Evolutionary conservation across 345 rosid genomes (phyloP), one percentile per base, ranked within the genome.

Genomic region (Salix arbutifolia): DNA sequence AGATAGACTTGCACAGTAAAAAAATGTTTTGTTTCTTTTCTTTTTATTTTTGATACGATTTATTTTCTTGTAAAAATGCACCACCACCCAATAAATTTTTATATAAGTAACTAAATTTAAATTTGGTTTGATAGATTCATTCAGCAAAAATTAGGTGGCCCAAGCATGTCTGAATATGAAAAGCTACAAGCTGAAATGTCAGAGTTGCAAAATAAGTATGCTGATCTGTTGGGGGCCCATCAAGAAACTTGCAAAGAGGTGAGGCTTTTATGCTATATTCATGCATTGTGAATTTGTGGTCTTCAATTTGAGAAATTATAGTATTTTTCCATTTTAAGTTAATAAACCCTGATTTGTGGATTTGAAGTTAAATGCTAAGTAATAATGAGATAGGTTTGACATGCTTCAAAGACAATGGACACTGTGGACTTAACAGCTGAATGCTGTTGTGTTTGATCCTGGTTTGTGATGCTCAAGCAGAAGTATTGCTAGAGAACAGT

Each of bases 71-170:
- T n/a, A n/a, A n/a, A n/a, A n/a, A n/a, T n/a, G n/a, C n/a, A n/a
- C n/a, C n/a, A n/a, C n/a, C n/a, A n/a, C n/a, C n/a, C n/a, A n/a
- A n/a, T n/a, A n/a, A n/a, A n/a, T n/a, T n/a, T n/a, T n/a, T n/a
- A n/a, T n/a, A n/a, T 13, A 42, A 19, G 66, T 46, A 2, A 23
- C 6, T 69, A 46, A 42, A 68, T 30, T 53, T 64, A 12, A 18
- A 73, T 53, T 65, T 72, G 60, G 76, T 73, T 58, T 60, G 69
- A 35, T 86, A 95, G 98, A 81, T 95, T 93, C 40, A 78, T 93
- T 77, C 99, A 95, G 78, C 91, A 95, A 40, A 91, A 93, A 81
- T 82, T 95, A 84, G 97, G 98, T 11, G 96, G 93, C 79, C 97
- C 94, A 40, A 87, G 89, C 40, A 75, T 85, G 46, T 83, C 93